These are phyloP conservation scores for Capsicum baccatum DNA, from an alignment of 257 asterid genomes.

Conservation along the genomic window DNA sequence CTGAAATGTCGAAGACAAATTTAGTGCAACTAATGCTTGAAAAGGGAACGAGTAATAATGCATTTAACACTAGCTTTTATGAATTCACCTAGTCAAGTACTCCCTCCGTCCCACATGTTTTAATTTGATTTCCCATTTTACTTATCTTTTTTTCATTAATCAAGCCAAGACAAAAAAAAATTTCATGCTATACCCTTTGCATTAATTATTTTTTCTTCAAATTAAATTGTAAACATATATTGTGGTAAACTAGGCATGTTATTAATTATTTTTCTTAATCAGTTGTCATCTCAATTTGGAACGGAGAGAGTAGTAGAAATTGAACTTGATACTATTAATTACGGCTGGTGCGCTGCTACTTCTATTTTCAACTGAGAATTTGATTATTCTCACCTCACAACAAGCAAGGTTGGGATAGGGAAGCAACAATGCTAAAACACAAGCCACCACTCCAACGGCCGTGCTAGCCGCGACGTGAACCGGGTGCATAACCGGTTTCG, in stretches of 20 bases:
- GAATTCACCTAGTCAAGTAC: not conserved
- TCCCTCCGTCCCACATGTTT: no score
- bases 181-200: no score
- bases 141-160: no score
- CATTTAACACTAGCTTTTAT: not conserved
- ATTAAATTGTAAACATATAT: no score
- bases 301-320: not conserved
- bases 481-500: conserved; percentile 72
- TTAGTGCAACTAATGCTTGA: not conserved
- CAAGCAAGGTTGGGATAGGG: conserved; percentile 76
- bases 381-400: conserved; percentile 57
- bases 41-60: not conserved
- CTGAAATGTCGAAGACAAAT: not conserved
- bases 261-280: no score
- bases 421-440: conserved; percentile 67
- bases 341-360: not conserved
- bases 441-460: conserved; percentile 71
- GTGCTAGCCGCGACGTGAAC: conserved; percentile 77
- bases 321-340: not conserved
- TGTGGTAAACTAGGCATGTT: no score
- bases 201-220: no score
- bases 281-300: no score
- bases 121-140: no score
- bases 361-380: not conserved
- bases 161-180: no score